Evolutionary conservation across 805 yeast genomes (phyloP), one percentile per base, ranked within the genome.

Genomic region (Candida chauliodis): DNA sequence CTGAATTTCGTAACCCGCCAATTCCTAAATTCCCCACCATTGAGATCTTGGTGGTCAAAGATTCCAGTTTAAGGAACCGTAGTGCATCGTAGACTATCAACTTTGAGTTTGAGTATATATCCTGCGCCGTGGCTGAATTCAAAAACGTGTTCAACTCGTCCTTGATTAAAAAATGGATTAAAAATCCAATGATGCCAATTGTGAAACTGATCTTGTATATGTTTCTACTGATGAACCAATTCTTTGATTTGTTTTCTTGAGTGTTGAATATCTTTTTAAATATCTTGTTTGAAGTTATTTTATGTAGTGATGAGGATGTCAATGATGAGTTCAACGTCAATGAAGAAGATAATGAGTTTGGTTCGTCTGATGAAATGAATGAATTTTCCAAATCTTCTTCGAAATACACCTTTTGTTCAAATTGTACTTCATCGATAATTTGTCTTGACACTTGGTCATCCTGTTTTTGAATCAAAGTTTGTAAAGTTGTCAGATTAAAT

Each of bases 151-250:
- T 43, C 16, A 41, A 36, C 28, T 52, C 51, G 39, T 58, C 55
- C 33, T 47, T 53, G 4, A 50, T 38, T n/a, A 68, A 38, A 28
- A 57, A 57, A 44, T 68, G 73, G 14, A 65, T 33, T 36, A 66
- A 22, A 33, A 67, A 51, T 2, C 73, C 72, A 24, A 66, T 49
- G 30, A 66, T 52, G 1, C 73, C 73, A 20, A 67, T 56, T 1
- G 70, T 59, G 37, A 66, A 45, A 30, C 71, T 63, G 19, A 65
- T 36, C 37, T 53, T 58, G 44, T 61, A 61, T 14, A 66, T 39
- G 25, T 52, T 52, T 18, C 45, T 43, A 17, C 48, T 13, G 18
- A 38, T 36, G 36, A 30, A 36, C 38, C 38, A 37, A 20, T 42
- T 41, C 14, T 33, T 41, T 6, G 14, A 34, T 3, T 36, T 38